These are phyloP conservation scores for Harringtonia lauricola DNA, from an alignment of 2,329 filamentous ascomycete genomes.

Conservation along the genomic window DNA sequence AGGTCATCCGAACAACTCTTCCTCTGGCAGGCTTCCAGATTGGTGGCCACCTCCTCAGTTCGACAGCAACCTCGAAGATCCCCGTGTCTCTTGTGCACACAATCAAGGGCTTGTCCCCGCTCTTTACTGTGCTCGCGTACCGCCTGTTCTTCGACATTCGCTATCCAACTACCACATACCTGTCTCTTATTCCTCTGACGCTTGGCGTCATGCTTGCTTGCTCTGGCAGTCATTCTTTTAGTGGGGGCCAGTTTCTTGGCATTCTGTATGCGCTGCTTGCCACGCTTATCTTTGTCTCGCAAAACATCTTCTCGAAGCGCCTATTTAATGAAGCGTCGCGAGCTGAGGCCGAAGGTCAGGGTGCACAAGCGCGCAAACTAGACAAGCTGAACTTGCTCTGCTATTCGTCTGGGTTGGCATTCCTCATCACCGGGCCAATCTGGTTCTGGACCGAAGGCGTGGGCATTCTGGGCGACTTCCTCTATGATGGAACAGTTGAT, in stretches of 20 bases:
- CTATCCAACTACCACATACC: conserved; percentile 78
- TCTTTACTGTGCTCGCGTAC: conserved; percentile 93
- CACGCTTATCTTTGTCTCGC: conserved; percentile 91
- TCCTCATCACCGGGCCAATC: conserved; percentile 76
- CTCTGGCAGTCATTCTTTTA: conserved; percentile 64
- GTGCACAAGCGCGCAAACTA: conserved; percentile 60
- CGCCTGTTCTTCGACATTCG: conserved; percentile 78
- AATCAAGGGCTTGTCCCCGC: conserved; percentile 91
- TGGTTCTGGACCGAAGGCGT: conserved; percentile 92
- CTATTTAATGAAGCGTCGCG: conserved; percentile 90
- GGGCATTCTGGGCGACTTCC: conserved; percentile 62
- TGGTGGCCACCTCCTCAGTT: conserved; percentile 84
- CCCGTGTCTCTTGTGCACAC: conserved; percentile 96
- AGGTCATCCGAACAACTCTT: conserved; percentile 79
- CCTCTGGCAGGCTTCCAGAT: conserved; percentile 90
- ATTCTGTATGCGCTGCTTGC: conserved; percentile 79
- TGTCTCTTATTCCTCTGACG: conserved; percentile 83
- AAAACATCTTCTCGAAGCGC: conserved; percentile 97
- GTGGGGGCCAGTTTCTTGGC: conserved; percentile 75
- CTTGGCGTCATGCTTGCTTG: conserved; percentile 93
- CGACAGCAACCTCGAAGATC: conserved; percentile 86
- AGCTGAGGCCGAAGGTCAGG: conserved; percentile 63
- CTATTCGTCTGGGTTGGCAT: conserved; percentile 92
- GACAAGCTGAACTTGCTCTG: conserved; percentile 95
- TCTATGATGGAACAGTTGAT: conserved; percentile 68